phyloP scores from a whole-genome alignment of 1,284 basidiomycete species.

The Heimioporus retisporus region DNA sequence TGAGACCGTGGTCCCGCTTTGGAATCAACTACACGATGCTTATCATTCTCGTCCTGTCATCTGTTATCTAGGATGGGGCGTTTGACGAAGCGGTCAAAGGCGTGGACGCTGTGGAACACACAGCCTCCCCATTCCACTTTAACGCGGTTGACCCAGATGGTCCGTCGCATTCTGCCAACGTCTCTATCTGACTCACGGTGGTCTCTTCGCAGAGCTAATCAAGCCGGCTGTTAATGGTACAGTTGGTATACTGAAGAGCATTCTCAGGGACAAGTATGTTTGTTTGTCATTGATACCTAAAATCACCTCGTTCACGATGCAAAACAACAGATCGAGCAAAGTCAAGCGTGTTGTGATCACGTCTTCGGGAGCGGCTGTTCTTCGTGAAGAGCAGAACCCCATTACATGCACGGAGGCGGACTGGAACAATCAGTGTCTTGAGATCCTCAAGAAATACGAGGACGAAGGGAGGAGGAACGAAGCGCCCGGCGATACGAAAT shows the following conservation, averaged over 20 bases:
- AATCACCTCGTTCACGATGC: not conserved
- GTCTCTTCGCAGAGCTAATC: slow-evolving; percentile 56
- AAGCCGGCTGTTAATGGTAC: slow-evolving; percentile 75
- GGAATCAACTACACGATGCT: not conserved
- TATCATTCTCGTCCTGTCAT: not conserved
- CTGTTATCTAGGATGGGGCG: slow-evolving; percentile 56
- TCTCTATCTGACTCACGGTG: too few species aligned
- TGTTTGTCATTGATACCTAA: not conserved
- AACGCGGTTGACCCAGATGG: slow-evolving; percentile 52
- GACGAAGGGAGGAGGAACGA: slow-evolving; percentile 58
- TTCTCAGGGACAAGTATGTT: slow-evolving; percentile 59
- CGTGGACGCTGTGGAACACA: slow-evolving; percentile 67
- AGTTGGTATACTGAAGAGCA: slow-evolving; percentile 63
- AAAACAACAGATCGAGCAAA: slow-evolving; percentile 42
- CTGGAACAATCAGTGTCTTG: slow-evolving; percentile 74
- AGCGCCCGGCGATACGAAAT: slow-evolving; percentile 56
- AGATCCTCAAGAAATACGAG: slow-evolving; percentile 63
- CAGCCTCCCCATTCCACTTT: slow-evolving; percentile 58
- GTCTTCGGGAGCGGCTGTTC: slow-evolving; percentile 62
- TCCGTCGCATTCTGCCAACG: slow-evolving; percentile 12
- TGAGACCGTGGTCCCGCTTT: not conserved
- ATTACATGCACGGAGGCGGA: slow-evolving; percentile 55
- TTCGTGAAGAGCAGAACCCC: slow-evolving; percentile 41
- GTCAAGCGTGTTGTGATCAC: slow-evolving; percentile 79
- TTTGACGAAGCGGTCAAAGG: slow-evolving; percentile 76